Conservation (phyloP, 257 asterid species). For the Hygrophila difformis region DNA sequence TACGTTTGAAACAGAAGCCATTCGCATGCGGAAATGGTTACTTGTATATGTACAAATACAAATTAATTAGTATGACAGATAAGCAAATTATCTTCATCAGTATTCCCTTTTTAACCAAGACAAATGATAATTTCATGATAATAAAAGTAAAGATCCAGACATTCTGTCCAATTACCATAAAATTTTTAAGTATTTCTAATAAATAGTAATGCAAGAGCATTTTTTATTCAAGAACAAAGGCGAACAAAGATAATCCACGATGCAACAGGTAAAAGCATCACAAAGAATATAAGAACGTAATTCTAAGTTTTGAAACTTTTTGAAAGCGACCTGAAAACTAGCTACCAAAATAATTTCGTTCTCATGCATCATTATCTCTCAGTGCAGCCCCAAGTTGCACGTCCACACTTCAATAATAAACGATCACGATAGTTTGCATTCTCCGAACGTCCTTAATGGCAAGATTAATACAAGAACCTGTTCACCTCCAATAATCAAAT, state of each 20-base stretch:
- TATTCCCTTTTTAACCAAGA: too few relatives aligned
- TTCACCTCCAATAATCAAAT: too few relatives aligned
- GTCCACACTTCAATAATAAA: constrained; percentile 5
- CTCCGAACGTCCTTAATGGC: not conserved
- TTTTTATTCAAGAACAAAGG: not conserved
- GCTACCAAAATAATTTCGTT: not conserved
- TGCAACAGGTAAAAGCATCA: not conserved
- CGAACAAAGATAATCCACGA: not conserved
- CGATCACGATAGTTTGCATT: not conserved
- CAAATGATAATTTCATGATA: not conserved
- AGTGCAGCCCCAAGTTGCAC: not conserved
- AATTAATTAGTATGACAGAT: too few relatives aligned
- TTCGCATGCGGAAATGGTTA: too few relatives aligned
- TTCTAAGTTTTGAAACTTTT: not conserved
- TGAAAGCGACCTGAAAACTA: not conserved
- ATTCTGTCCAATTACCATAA: not conserved
- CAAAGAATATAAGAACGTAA: not conserved
- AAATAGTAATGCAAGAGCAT: not conserved
- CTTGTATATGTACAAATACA: too few relatives aligned
- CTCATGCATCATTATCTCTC: not conserved
- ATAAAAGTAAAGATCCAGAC: not conserved
- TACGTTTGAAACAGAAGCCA: too few relatives aligned
- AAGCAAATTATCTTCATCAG: too few relatives aligned
- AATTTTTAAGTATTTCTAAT: not conserved
- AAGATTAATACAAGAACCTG: too few relatives aligned